Percentiles rank a stretch among this genome's conserved stretches.
Evolutionary conservation across 768 basidiomycete species (phyloP).

Genomic region (Tubosaeta sp.): DNA sequence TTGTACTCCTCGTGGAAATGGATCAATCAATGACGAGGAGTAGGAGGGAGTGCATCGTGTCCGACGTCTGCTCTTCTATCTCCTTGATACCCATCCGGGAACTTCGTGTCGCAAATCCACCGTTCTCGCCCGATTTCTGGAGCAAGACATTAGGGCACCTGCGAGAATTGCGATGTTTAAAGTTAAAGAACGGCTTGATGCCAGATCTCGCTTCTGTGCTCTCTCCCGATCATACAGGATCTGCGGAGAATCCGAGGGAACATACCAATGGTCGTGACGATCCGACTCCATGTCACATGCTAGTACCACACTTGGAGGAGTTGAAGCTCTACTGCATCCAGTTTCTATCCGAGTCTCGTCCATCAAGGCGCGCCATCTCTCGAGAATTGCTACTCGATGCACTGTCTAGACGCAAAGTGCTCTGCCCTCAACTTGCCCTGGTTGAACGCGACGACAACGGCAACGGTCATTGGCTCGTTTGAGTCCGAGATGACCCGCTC

Average conservation of each 20-base stretch:
- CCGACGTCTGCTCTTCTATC: neutral
- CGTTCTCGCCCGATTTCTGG: constrained; percentile 2
- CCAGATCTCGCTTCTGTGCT: neutral
- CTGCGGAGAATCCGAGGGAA: neutral
- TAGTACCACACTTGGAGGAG: neutral
- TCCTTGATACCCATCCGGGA: neutral
- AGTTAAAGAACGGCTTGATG: neutral
- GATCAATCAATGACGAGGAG: no score
- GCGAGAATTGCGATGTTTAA: neutral
- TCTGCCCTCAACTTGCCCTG: no score
- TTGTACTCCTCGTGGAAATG: neutral
- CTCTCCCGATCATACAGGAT: neutral
- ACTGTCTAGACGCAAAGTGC: no score
- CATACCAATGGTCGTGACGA: neutral
- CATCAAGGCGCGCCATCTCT: neutral
- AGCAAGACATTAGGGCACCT: neutral
- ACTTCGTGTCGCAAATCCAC: neutral
- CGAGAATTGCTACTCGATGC: neutral
- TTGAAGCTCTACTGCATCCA: neutral
- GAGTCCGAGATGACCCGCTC: no score
- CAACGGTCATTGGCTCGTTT: no score
- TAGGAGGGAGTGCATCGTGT: neutral
- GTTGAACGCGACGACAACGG: no score
- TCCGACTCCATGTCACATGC: neutral
- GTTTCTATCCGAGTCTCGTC: neutral